Evolutionary conservation across 768 basidiomycete genomes (phyloP), one percentile per base, ranked within the genome.

Genomic region (Lepiota brunneoincarnata): DNA sequence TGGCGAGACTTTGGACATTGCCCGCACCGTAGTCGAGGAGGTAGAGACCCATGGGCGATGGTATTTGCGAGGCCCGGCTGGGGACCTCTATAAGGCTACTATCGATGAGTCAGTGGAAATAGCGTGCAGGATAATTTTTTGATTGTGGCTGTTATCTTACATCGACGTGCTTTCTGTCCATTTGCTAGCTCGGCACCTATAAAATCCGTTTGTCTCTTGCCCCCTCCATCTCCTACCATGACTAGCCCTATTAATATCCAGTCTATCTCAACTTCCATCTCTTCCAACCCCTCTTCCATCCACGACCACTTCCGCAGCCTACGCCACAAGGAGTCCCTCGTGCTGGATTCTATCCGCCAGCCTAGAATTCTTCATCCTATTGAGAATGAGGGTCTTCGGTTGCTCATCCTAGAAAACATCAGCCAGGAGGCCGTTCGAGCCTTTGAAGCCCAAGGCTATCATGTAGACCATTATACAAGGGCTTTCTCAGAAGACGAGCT

Each of bases 1-100:
- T 98, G 24, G 95, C 95, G 37, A 98, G 84, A 64, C 90, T 93
- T 73, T 87, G 87, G 42, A 93, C 91, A 65, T 94, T 98, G 18
- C 95, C 95, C 48, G 95, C 95, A 68, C 95, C 95, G 67, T 98
- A 97, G 70, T 98, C 96, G 59, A 98, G 87, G 63, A 98, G 83
- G 71, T 86, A 98, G 59, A 97, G 84, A 9, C 66, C 68, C 73
- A 73, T 74, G 44, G 57, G 49, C 26, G 37, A 45, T 56, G 43
- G 55, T n/a, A 40, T 12, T 18, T 35, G 31, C 10, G 18, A 12
- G 45, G 20, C 18, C 5, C 1, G 18, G 35, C 7, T 11, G 17
- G 38, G 21, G 3, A 35, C 34, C 28, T 9, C 18, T 40, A 48
- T 48, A 49, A 36, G 58, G n/a, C n/a, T n/a, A 58, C 37, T 40